phyloP scores from a whole-genome alignment of 2,329 filamentous ascomycete species.

The Colletotrichum eleusines region DNA sequence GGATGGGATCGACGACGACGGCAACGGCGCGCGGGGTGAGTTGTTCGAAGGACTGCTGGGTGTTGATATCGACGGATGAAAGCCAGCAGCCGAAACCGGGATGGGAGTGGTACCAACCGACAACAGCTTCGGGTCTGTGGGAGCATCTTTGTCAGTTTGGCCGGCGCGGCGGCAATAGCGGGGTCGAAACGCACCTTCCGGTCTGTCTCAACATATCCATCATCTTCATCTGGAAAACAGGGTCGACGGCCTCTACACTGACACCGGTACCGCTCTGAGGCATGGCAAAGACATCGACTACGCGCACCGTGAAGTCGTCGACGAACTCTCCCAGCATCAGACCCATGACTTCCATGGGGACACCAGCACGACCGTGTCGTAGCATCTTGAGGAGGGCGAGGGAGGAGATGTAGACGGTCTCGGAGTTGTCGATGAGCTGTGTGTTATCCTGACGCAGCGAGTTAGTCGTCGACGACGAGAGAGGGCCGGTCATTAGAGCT shows the following conservation, averaged over 20 bases:
- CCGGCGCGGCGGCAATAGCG: slow-evolving; percentile 19
- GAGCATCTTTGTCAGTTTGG: slow-evolving; percentile 33
- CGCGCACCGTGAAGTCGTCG: slow-evolving; percentile 97
- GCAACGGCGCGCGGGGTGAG: slow-evolving; percentile 96
- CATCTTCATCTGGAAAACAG: slow-evolving; percentile 99
- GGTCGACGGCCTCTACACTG: slow-evolving; percentile 97
- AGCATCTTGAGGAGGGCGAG: slow-evolving; percentile 98
- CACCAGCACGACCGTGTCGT: slow-evolving; percentile 94
- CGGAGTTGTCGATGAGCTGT: slow-evolving; percentile 96
- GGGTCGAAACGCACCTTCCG: slow-evolving; percentile 74
- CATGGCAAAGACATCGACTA: slow-evolving; percentile 99
- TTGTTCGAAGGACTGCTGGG: slow-evolving; percentile 99
- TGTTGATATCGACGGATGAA: slow-evolving; percentile 99
- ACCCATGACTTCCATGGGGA: slow-evolving; percentile 99
- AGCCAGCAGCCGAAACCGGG: slow-evolving; percentile 99
- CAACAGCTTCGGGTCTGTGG: slow-evolving; percentile 89
- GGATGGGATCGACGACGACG: slow-evolving; percentile 97
- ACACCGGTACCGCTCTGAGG: slow-evolving; percentile 98
- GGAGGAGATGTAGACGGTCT: slow-evolving; percentile 99
- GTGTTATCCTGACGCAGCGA: slow-evolving; percentile 76
- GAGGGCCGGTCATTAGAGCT: slow-evolving; percentile 8
- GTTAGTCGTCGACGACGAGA: neutral
- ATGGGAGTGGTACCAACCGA: slow-evolving; percentile 99
- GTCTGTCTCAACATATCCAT: slow-evolving; percentile 99
- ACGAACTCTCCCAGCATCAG: slow-evolving; percentile 99